Evolutionary conservation across 352 stramenopile genomes (phyloP), one percentile per base, ranked within the genome.

Genomic region (Phytophthora tubulina): DNA sequence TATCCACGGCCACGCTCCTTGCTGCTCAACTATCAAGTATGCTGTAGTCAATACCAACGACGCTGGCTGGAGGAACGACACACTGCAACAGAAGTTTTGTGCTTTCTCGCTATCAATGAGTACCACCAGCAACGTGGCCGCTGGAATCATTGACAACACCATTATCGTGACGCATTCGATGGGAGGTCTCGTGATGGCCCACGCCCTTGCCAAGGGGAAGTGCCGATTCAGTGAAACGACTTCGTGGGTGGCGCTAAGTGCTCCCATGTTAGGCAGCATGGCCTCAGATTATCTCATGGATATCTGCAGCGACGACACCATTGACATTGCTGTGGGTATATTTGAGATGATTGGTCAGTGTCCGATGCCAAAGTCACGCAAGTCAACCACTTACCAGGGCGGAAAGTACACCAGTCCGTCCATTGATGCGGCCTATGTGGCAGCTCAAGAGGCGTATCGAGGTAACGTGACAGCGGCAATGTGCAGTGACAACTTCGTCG

Each of bases 141-240:
- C 32, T 44, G 38, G 56, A 5, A 38, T 59, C 1, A 72, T 84
- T 33, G 65, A 75, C 3, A 53, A 81, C 33, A 76, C 78, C 0
- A 79, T 84, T 27, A 45, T 88, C 9, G 75, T 88, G 5, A 78
- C 72, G 4, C 78, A 88, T 30, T 88, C 80, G 10, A 85, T 85
- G 75, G 78, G 70, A 30, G 74, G 70, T 6, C 35, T 85, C 32
- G 62, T 70, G 3, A 67, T 79, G 61, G 42, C 56, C 10, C n/a
- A 41, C 2, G 72, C 72, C 31, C 55, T 79, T 30, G 67, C 61
- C 14, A 76, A 52, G 4, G 67, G 67, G 1, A 73, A 70, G 15
- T 79, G 72, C 36, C 58, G 27, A 6, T 70, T 73, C 41, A 36
- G 30, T 31, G 6, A 33, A 6, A 64, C 13, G 3, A 71, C 80